Base-by-base conservation (phyloP, 768 basidiomycete species). In the Termitomyces titanicus region DNA sequence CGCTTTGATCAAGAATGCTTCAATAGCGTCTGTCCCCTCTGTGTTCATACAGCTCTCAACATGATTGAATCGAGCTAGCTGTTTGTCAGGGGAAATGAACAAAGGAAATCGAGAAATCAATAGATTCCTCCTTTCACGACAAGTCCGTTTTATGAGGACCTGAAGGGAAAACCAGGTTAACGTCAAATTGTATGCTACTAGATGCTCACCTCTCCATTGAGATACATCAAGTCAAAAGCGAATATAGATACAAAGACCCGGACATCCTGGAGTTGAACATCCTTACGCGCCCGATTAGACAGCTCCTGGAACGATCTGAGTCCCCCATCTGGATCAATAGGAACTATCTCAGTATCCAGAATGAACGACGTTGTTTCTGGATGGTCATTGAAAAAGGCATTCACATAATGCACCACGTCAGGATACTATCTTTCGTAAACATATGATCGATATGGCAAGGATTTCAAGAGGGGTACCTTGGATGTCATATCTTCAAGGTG, bases 401-500 rank as follows among this genome's bases (percentile, higher is more conserved):
- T 65, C 34, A 87, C 77, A 35, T 92, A 72, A 22, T 73, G 73
- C 56, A 83, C 75, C 46, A 94, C 79, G 70, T 95, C 92, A 7
- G 93, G 92, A 68, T 95, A 95, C 89, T 92, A 49, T 11, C 22
- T 18, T 25, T 49, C 7, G n/a, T 49, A n/a, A 49, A 22, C 24
- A 38, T 29, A 29, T 13, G 17, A 27, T 18, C n/a, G n/a, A 17
- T 15, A 29, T n/a, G 6, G 24, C 3, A 25, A 11, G 50, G 47
- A 35, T 46, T n/a, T 15, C 18, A 22, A 37, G 3, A n/a, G 43
- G 33, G n/a, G 47, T 65, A 83, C 89, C 77, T 96, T 94, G 56
- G 84, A 82, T 1, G 92, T 94, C 94, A 94, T 94, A 63, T 94
- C 86, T 71, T 95, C 92, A 31, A 96, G 74, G 74, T 94, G 92